Evolutionary conservation across 1,284 basidiomycete genomes (phyloP), one percentile per base, ranked within the genome.

Genomic region (Inonotus hispidus): DNA sequence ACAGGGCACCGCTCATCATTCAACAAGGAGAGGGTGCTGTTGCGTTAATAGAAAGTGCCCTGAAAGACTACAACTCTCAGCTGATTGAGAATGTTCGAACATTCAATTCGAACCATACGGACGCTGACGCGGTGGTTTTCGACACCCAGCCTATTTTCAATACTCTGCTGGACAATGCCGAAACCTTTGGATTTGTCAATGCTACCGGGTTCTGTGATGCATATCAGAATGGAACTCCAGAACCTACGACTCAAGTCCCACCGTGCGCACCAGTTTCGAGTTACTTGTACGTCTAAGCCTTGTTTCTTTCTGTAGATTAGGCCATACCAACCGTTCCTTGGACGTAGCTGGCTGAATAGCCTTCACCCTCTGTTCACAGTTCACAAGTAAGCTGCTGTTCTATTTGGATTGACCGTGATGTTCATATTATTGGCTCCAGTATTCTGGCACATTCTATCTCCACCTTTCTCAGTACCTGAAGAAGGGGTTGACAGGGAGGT

Each of bases 261-360:
- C 79, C 79, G 0, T 86, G 82, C 69, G 83, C 82, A 6, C 84
- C 83, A 2, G 82, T 84, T 46, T 82, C 81, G 16, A 84, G 74
- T 54, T 86, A 85, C 68, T 86, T 86, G 84, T 84, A 68, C 71
- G 82, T 75, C 8, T n/a, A 7, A 27, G 27, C 19, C 21, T 19
- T 11, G 56, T 27, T 21, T 53, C 46, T 21, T 38, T 39, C 10
- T 25, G 32, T 32, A 32, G 3, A 14, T 41, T 27, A 16, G 27
- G n/a, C 27, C 3, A 32, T 52, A 8, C 11, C 35, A 35, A 35
- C 14, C 3, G 53, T 53, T 63, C 27, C 63, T 13, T 0, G 29
- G 29, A 35, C 57, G 6, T 58, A 83, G 81, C 70, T 84, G 82
- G 82, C 65, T 84, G 54, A 83, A 83, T 65, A 69, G 73, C 1